These are phyloP conservation scores for Blastobotrys capitulatus DNA, from an alignment of 1,139 yeast genomes.

Conservation along the genomic window DNA sequence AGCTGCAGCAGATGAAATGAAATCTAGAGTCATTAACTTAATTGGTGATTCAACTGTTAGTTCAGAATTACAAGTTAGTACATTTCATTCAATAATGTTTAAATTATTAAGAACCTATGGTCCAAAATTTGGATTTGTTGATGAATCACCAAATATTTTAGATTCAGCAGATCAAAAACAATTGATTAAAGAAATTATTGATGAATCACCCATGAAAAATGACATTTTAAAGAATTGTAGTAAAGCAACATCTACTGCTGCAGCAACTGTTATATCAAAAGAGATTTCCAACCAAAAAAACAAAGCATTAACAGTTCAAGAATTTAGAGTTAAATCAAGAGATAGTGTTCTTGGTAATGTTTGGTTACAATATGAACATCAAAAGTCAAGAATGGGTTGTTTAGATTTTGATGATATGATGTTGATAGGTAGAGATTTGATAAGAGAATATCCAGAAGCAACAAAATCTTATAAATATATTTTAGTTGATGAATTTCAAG, in stretches of 20 bases:
- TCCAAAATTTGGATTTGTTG: constrained; percentile 40
- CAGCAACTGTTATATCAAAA: not conserved
- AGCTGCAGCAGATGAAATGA: constrained; percentile 83
- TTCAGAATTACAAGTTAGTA: constrained; percentile 59
- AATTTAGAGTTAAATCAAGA: not conserved
- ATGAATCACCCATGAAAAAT: too few species aligned
- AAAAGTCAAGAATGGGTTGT: constrained; percentile 38
- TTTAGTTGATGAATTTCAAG: constrained; percentile 91
- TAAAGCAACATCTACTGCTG: not conserved
- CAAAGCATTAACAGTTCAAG: constrained; percentile 5
- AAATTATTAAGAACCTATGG: constrained; percentile 57
- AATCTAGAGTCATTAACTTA: constrained; percentile 44
- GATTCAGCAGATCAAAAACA: constrained; percentile 54
- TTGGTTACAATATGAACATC: constrained; percentile 42
- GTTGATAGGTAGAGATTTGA: constrained; percentile 46
- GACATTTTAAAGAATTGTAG: not conserved
- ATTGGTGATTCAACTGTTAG: constrained; percentile 22
- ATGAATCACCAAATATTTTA: constrained; percentile 48
- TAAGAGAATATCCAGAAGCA: constrained; percentile 43
- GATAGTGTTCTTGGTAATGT: not conserved
- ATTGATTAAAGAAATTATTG: not conserved
- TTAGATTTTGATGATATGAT: constrained; percentile 86
- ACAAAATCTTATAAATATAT: constrained; percentile 58
- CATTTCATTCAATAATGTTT: constrained; percentile 79
- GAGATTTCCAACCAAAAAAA: constrained; percentile 12